Evolutionary conservation across 208 protist genomes (phyloP).

Genomic region (Lotmaria passim): DNA sequence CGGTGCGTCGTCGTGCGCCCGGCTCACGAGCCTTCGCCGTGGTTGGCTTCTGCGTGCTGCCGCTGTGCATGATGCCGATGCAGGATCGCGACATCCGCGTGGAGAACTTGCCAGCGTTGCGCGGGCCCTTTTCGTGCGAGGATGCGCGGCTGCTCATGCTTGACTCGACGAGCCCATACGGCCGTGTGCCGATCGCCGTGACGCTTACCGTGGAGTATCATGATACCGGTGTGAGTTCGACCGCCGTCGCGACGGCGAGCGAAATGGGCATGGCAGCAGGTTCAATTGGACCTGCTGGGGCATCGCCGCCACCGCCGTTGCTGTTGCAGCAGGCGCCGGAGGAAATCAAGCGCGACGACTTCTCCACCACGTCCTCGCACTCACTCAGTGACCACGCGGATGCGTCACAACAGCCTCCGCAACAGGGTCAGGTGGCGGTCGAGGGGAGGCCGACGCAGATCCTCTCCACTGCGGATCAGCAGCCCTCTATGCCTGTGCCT

Average conservation of each 20-base stretch:
- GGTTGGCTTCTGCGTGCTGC: conserved; percentile 87
- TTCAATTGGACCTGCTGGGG: not conserved
- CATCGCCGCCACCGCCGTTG: not conserved
- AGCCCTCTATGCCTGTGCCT: not conserved
- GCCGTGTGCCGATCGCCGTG: conserved; percentile 68
- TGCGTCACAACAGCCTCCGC: not conserved
- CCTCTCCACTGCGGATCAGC: conserved; percentile 30
- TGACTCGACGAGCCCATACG: conserved; percentile 80
- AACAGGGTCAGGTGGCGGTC: too few species aligned
- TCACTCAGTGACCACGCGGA: not conserved
- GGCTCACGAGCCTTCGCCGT: conserved; percentile 53
- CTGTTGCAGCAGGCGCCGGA: too few species aligned
- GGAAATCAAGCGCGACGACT: conserved; percentile 24
- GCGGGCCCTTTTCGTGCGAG: conserved; percentile 85
- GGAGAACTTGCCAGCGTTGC: conserved; percentile 81
- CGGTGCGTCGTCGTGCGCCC: conserved; percentile 65
- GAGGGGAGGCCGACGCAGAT: conserved; percentile 6
- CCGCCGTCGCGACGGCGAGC: conserved; percentile 2
- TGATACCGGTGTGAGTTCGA: conserved; percentile 45
- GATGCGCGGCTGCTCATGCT: conserved; percentile 87
- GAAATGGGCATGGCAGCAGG: too few species aligned
- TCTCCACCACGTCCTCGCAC: conserved; percentile 9
- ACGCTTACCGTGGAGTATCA: conserved; percentile 84
- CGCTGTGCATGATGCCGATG: conserved; percentile 90
- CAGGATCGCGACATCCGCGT: conserved; percentile 81